Percentiles rank a stretch among this genome's conserved stretches.
These are phyloP conservation scores for Yueomyces sinensis DNA, from an alignment of 805 yeast species.

Conservation along the genomic window DNA sequence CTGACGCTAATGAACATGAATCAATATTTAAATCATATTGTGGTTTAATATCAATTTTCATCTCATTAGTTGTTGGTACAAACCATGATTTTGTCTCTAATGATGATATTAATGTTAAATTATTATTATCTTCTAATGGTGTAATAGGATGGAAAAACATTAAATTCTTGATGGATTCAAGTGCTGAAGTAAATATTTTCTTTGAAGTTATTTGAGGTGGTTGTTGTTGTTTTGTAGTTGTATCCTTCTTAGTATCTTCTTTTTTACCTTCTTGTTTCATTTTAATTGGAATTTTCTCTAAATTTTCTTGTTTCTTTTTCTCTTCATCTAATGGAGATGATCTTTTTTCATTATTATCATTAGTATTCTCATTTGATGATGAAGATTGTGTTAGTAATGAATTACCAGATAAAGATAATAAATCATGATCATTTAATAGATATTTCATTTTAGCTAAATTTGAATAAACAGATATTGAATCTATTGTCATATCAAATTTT, in stretches of 20 bases:
- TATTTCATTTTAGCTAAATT: slow-evolving; percentile 36
- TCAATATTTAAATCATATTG: slow-evolving; percentile 33
- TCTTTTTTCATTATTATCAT: neutral
- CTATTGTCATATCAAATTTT: slow-evolving; percentile 3
- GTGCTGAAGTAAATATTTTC: slow-evolving; percentile 26
- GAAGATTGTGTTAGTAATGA: neutral
- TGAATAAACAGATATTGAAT: slow-evolving; percentile 28
- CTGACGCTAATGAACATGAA: slow-evolving; percentile 42
- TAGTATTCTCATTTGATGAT: neutral
- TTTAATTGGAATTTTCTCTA: neutral
- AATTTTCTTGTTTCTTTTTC: neutral
- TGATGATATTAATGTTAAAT: slow-evolving; percentile 10
- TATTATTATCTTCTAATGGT: slow-evolving; percentile 19
- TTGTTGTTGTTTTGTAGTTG: neutral
- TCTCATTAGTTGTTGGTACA: slow-evolving; percentile 14
- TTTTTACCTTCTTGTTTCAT: neutral
- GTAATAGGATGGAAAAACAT: slow-evolving; percentile 34
- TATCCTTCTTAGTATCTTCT: neutral
- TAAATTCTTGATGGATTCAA: slow-evolving; percentile 26
- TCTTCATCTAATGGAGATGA: neutral
- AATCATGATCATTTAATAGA: slow-evolving; percentile 28
- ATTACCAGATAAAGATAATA: slow-evolving; percentile 9
- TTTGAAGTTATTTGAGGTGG: slow-evolving; percentile 3
- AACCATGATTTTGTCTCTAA: slow-evolving; percentile 8
- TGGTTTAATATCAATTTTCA: slow-evolving; percentile 14